Evolutionary conservation across 768 basidiomycete species (phyloP), one percentile per base, ranked within the genome.

Genomic region (Tulasnella sp.): DNA sequence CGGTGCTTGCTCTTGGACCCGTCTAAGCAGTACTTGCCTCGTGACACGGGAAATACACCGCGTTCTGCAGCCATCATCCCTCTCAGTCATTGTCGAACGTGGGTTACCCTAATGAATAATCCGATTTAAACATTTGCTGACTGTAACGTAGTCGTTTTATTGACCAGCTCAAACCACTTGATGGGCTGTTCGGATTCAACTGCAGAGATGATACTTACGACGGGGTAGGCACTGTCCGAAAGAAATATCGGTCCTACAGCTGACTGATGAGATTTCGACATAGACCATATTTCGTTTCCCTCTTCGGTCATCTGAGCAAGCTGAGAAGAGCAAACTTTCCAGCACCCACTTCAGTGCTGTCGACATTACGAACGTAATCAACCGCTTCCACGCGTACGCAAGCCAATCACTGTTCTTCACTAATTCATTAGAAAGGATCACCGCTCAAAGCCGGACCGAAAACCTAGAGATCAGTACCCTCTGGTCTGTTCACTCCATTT

Each of bases 261-360:
- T 62, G n/a, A 52, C 35, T 47, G 41, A 5, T 19, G 17, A 72
- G 72, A 76, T 34, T 73, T 29, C 32, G 44, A 41, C 3, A 14
- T 65, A 84, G 84, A 84, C 84, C n/a, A 68, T 85, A 19, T 85
- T 86, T 74, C 77, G 82, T 6, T 78, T 86, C 32, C 84, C 86
- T 29, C 78, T 86, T 22, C 79, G 84, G 37, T 78, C 76, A 6
- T 8, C 69, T 17, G 47, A 71, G 0, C 81, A 82, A 34, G 41
- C 71, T 9, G 17, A 2, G 4, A 69, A 82, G 9, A 68, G 77
- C 17, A 78, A 78, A 5, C 62, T 73, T 2, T 69, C 47, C n/a
- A 26, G 22, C 0, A 39, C 42, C 29, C 17, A 59, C 14, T 68
- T 34, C 35, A n/a, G 35, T 22, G 37, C 17, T n/a, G 34, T 64